Evolutionary conservation across 1,139 yeast species (phyloP).

Genomic region (Sugiyamaella neomexicana): DNA sequence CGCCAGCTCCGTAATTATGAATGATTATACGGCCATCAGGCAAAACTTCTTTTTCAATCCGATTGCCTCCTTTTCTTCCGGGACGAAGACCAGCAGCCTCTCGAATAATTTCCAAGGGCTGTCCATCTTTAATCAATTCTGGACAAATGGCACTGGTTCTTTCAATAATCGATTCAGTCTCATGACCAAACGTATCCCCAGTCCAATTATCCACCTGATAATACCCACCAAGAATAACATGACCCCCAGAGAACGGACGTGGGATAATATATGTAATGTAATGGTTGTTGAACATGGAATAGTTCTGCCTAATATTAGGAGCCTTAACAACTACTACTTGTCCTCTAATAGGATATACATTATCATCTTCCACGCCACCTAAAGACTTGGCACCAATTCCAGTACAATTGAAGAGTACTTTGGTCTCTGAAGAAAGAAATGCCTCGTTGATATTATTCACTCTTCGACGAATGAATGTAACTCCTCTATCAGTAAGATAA

Average conservation of each 20-base stretch:
- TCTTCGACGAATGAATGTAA: conserved; percentile 48
- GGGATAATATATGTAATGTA: conserved; percentile 58
- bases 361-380: conserved; percentile 57
- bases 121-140: conserved; percentile 47
- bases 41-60: conserved; percentile 54
- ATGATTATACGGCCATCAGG: conserved; percentile 44
- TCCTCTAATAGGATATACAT: conserved; percentile 64
- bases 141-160: conserved; percentile 60
- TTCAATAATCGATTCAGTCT: conserved; percentile 57
- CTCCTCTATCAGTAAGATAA: conserved; percentile 50
- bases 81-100: conserved; percentile 72
- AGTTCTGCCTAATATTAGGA: conserved; percentile 36
- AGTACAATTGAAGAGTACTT: conserved; percentile 63
- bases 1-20: conserved; percentile 76
- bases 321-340: conserved; percentile 66
- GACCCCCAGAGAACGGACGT: conserved; percentile 61
- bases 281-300: conserved; percentile 26
- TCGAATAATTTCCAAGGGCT: conserved; percentile 46
- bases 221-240: conserved; percentile 68
- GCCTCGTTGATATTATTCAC: conserved; percentile 59
- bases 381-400: conserved; percentile 62
- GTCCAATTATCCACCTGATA: conserved; percentile 60
- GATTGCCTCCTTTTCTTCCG: conserved; percentile 63
- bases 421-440: conserved; percentile 40
- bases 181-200: conserved; percentile 53